Percentiles rank a stretch among this genome's conserved stretches.
Evolutionary conservation across 2,329 filamentous ascomycete species (phyloP).

Genomic region (Xylaria sp.): DNA sequence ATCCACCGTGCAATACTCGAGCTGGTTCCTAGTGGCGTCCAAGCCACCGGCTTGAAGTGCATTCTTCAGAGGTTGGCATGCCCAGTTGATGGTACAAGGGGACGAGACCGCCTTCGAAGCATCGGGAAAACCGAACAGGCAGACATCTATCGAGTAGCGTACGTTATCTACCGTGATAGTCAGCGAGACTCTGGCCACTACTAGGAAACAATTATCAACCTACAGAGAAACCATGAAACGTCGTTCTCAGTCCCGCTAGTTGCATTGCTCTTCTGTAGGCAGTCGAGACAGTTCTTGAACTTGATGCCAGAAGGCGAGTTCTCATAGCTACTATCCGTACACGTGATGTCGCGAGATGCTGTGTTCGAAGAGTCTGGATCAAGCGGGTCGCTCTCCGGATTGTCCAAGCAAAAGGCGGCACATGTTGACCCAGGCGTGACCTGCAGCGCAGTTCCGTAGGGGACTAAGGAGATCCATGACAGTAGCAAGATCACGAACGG

Average conservation of each 20-base stretch:
- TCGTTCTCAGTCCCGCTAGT: conserved; percentile 49
- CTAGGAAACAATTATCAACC: conserved; percentile 29
- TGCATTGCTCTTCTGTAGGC: conserved; percentile 53
- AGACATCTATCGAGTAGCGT: conserved; percentile 54
- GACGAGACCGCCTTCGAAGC: conserved; percentile 44
- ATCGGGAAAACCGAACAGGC: conserved; percentile 48
- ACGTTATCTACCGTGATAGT: conserved; percentile 52
- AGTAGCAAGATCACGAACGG: conserved; percentile 18
- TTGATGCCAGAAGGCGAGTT: conserved; percentile 48
- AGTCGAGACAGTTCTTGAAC: conserved; percentile 54
- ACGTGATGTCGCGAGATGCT: conserved; percentile 53
- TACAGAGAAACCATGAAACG: conserved; percentile 55
- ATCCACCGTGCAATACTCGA: conserved; percentile 51
- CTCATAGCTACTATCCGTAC: conserved; percentile 49
- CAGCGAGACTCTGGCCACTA: conserved; percentile 21
- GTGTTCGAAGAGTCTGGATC: conserved; percentile 49
- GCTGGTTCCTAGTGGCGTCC: conserved; percentile 35
- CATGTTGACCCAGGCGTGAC: conserved; percentile 59
- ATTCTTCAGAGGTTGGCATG: conserved; percentile 48
- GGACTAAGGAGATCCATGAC: conserved; percentile 15
- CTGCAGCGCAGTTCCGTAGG: conserved; percentile 31
- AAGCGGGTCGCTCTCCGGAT: conserved; percentile 41
- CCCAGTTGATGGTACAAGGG: conserved; percentile 50
- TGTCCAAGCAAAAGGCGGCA: conserved; percentile 53
- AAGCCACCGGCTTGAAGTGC: conserved; percentile 46